Percentiles rank a stretch among this genome's conserved stretches.
These are phyloP conservation scores for Tetrapisispora nanseiensis DNA, from an alignment of 805 yeast species.

Conservation along the genomic window DNA sequence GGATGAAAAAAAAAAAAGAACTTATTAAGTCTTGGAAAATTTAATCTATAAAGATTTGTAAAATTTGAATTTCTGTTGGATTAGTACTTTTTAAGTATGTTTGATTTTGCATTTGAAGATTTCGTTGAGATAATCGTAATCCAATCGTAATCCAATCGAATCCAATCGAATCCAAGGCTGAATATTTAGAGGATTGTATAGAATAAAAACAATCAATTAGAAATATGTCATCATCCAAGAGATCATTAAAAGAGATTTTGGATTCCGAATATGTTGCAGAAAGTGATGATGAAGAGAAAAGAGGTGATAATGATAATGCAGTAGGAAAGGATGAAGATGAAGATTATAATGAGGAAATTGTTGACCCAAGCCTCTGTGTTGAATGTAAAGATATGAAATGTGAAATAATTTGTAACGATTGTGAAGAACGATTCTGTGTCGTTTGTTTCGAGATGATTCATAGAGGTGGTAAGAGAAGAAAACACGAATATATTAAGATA, in stretches of 20 bases:
- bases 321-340: constrained; percentile 18
- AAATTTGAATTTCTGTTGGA: no score
- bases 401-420: constrained; percentile 49
- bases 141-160: no score
- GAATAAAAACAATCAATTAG: no score
- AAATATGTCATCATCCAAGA: constrained; percentile 10
- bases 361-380: constrained; percentile 41
- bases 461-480: constrained; percentile 52
- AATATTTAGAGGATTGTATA: no score
- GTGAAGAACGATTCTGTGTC: constrained; percentile 59
- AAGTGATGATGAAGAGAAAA: constrained; percentile 20
- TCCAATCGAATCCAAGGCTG: no score
- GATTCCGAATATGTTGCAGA: constrained; percentile 30
- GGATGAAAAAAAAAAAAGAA: no score
- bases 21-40: no score
- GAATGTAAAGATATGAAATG: constrained; percentile 70
- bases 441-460: constrained; percentile 64
- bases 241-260: constrained; percentile 31
- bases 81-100: no score
- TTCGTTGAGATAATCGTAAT: no score
- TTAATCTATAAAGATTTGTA: no score
- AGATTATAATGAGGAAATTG: constrained; percentile 16
- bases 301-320: constrained; percentile 3
- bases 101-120: no score
- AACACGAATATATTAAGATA: constrained; percentile 32